Percentiles rank a stretch among this genome's conserved stretches.
These are phyloP conservation scores for Exophiala oligosperma DNA, from an alignment of 2,329 filamentous ascomycete genomes.

Conservation along the genomic window DNA sequence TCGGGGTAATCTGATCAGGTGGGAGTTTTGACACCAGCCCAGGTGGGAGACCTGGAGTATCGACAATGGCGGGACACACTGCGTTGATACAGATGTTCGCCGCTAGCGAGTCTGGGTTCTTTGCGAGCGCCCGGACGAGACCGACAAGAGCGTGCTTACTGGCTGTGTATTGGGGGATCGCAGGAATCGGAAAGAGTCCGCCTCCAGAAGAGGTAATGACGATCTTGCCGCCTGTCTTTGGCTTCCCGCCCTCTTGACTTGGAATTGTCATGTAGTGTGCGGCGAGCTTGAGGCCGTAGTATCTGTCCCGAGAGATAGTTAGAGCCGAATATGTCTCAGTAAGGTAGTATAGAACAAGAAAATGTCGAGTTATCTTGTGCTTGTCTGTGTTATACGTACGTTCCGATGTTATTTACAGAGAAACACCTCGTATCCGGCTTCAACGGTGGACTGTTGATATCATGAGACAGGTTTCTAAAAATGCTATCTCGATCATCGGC, in stretches of 20 bases:
- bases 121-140: constrained; percentile 32
- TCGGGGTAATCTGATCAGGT: constrained; percentile 6
- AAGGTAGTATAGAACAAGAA: too few species aligned
- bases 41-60: constrained; percentile 27
- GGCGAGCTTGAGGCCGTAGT: constrained; percentile 50
- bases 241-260: constrained; percentile 41
- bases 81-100: constrained; percentile 34
- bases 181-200: constrained; percentile 40
- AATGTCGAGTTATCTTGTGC: background rate
- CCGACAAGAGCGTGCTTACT: constrained; percentile 57
- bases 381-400: background rate
- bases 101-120: background rate
- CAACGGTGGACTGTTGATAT: constrained; percentile 7
- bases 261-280: constrained; percentile 51
- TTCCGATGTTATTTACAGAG: constrained; percentile 8
- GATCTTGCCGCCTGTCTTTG: constrained; percentile 44
- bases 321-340: too few species aligned
- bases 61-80: constrained; percentile 35
- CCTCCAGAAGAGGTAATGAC: constrained; percentile 47
- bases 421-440: constrained; percentile 8
- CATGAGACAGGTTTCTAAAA: constrained; percentile 11
- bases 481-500: constrained; percentile 17
- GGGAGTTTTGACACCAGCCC: background rate
- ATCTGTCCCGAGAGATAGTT: background rate
- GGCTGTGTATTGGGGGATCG: constrained; percentile 44